Base-by-base conservation (phyloP, 495 filamentous ascomycete genomes). In the Neurospora sp. region DNA sequence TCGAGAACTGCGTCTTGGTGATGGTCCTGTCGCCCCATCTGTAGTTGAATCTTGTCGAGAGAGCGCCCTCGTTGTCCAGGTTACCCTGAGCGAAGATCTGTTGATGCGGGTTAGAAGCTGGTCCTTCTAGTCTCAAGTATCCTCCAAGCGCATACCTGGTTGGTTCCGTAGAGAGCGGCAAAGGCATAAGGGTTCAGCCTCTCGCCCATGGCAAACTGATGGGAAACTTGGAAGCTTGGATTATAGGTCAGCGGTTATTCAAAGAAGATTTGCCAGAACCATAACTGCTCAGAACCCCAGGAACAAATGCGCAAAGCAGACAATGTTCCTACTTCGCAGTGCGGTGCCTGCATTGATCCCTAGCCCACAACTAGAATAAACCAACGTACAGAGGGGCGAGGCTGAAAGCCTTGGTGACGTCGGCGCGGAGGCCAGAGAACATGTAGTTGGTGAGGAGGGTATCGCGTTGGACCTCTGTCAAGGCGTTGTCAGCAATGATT, bases 1-100 rank as follows among this genome's bases (percentile, higher is more conserved):
- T 89, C 83, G 96, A 92, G 73, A 93, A 88, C 74, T 93, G 91
- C 75, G 91, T 88, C 86, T 98, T 98, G 78, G 93, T 91, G 75
- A 94, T 89, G 70, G 97, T 84, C 41, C 89, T 83, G 69, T 86
- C 83, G 76, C 82, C 90, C 93, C 93, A 96, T 76, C 94, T 90
- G 82, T 92, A 96, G 86, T 99, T 98, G 83, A 92, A 91, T 75
- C 94, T 89, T 69, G 92, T 93, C 54, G 89, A 89, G 73, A 98
- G 88, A 70, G 89, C 85, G 39, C 94, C 92, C 75, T 95, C 92
- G 78, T 94, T 97, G 81, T 97, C 96, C 81, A 98, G 81, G 80
- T 91, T 97, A 72, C 92, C 96, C 90, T 99, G 96, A 80, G 96
- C 88, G 83, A 98, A 97, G 54, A 97, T 86, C 96, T 98, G 54